Percentiles rank a stretch among this genome's conserved stretches.
phyloP scores from a whole-genome alignment of 768 basidiomycete genomes.

The Boletus bicolor region DNA sequence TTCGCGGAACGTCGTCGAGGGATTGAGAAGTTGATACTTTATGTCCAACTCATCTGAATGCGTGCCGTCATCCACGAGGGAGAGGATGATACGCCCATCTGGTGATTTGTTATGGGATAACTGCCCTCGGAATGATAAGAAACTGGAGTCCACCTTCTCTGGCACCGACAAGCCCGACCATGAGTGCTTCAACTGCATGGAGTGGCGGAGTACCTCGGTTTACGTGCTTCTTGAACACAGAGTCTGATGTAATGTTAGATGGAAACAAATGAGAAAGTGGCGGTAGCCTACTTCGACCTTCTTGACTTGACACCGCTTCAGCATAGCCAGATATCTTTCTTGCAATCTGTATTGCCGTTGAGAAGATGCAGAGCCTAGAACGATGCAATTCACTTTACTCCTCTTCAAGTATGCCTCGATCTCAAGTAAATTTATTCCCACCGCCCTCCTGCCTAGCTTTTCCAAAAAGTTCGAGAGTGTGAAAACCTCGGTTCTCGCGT shows the following conservation, averaged over 20 bases:
- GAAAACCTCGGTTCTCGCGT: conserved; percentile 55
- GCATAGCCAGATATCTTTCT: conserved; percentile 85
- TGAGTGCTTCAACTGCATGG: conserved; percentile 75
- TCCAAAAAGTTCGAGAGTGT: conserved; percentile 64
- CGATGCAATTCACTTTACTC: conserved; percentile 72
- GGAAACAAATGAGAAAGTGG: background rate
- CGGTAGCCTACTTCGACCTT: conserved; percentile 26
- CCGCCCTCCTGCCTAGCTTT: conserved; percentile 61
- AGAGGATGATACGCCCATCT: conserved; percentile 79
- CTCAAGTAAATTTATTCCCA: conserved; percentile 80
- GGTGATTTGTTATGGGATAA: background rate
- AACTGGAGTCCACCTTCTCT: conserved; percentile 54
- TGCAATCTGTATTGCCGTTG: conserved; percentile 45
- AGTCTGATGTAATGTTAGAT: conserved; percentile 7
- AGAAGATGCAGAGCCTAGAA: background rate
- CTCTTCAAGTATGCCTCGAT: conserved; percentile 75
- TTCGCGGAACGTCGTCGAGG: conserved; percentile 81
- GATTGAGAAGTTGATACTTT: conserved; percentile 92
- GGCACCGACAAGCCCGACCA: conserved; percentile 71
- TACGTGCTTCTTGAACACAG: conserved; percentile 1
- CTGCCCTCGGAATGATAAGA: background rate
- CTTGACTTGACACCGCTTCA: conserved; percentile 53
- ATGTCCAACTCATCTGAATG: conserved; percentile 53
- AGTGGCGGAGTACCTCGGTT: conserved; percentile 65
- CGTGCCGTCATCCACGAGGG: conserved; percentile 37